Conservation (phyloP, 495 filamentous ascomycete genomes). For the Cercophora samala region DNA sequence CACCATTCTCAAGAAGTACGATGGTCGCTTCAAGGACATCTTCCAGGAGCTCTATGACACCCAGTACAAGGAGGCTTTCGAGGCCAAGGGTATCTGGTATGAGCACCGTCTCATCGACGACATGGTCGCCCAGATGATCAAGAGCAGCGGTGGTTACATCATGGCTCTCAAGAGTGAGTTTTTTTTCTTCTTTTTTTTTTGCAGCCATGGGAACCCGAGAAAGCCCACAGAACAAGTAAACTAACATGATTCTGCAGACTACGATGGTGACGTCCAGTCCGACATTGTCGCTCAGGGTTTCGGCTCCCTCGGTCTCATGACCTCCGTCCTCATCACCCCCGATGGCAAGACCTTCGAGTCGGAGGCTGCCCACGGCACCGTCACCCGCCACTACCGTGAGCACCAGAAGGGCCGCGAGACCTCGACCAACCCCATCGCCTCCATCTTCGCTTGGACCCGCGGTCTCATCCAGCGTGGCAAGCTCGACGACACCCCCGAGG, state of each 20-base stretch:
- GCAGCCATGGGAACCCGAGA: neutral
- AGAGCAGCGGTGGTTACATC: conserved; percentile 88
- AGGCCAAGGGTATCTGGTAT: conserved; percentile 93
- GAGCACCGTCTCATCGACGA: conserved; percentile 99
- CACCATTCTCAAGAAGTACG: conserved; percentile 98
- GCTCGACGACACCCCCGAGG: conserved; percentile 82
- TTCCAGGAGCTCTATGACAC: conserved; percentile 95
- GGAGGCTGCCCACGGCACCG: conserved; percentile 96
- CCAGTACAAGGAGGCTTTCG: conserved; percentile 82
- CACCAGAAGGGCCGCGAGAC: conserved; percentile 96
- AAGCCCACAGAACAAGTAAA: neutral
- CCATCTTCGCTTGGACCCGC: conserved; percentile 98
- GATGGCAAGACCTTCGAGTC: conserved; percentile 94
- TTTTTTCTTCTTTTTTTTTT: no score
- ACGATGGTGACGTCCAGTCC: conserved; percentile 98
- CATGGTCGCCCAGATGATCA: conserved; percentile 99
- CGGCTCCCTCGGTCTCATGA: conserved; percentile 97
- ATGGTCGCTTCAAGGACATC: conserved; percentile 97
- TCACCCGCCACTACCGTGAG: conserved; percentile 97
- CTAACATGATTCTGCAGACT: conserved; percentile 55
- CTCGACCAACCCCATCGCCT: conserved; percentile 97
- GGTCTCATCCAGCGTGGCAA: conserved; percentile 89
- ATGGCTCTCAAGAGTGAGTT: conserved; percentile 94
- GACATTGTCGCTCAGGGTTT: conserved; percentile 98
- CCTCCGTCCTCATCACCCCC: conserved; percentile 91